Conservation (phyloP, 768 basidiomycete species). For the Porpolomopsis calyptriformis region DNA sequence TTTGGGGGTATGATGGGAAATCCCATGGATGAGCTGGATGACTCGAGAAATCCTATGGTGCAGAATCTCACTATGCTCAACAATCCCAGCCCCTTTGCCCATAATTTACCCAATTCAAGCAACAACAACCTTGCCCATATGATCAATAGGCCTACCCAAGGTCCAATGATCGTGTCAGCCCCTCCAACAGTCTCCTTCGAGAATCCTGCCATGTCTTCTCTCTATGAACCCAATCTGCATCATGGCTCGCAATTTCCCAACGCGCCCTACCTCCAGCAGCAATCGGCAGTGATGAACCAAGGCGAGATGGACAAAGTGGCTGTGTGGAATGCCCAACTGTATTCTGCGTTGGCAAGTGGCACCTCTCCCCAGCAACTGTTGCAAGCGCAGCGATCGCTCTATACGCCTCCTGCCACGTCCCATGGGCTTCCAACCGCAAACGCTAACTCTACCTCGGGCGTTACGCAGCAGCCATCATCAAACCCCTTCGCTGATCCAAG, state of each 20-base stretch:
- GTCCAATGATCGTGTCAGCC: slow-evolving; percentile 37
- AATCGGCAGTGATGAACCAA: no score
- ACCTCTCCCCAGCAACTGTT: slow-evolving; percentile 9
- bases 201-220: slow-evolving; percentile 36
- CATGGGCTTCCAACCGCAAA: slow-evolving; percentile 22
- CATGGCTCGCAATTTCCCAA: slow-evolving; percentile 3
- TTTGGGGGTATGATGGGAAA: slow-evolving; percentile 13
- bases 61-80: slow-evolving; percentile 23
- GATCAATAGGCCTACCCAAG: slow-evolving; percentile 19
- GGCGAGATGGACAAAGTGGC: slow-evolving; percentile 8
- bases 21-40: slow-evolving; percentile 23
- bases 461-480: slow-evolving; percentile 5
- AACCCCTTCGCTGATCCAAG: slow-evolving; percentile 6
- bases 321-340: slow-evolving; percentile 10
- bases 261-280: slow-evolving; percentile 15
- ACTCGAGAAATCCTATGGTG: slow-evolving; percentile 14
- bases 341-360: slow-evolving; percentile 3
- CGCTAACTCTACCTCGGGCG: no score
- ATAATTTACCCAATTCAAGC: slow-evolving; percentile 18
- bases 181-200: slow-evolving; percentile 36
- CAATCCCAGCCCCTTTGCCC: slow-evolving; percentile 26
- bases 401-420: slow-evolving; percentile 33
- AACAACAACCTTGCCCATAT: slow-evolving; percentile 18
- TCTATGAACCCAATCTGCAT: slow-evolving; percentile 10
- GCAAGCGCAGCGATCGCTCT: slow-evolving; percentile 19